Evolutionary conservation across 768 basidiomycete genomes (phyloP).

Genomic region (Amanita muscaria): DNA sequence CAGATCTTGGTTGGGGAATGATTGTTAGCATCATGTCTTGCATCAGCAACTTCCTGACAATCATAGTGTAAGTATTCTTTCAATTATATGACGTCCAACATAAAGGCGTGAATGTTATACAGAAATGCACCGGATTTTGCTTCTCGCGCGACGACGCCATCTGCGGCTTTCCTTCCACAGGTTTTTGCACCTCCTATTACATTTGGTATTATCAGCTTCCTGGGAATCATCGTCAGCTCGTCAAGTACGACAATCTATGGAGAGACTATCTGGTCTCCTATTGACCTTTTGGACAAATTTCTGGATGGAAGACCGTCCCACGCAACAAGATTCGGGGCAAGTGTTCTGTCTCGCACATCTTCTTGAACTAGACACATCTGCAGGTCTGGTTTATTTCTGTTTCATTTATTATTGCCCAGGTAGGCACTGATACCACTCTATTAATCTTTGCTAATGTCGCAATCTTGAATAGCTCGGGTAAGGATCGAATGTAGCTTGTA

Average conservation of each 20-base stretch:
- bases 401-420: slow-evolving; percentile 73
- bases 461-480: slow-evolving; percentile 7
- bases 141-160: slow-evolving; percentile 46
- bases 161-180: slow-evolving; percentile 57
- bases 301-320: slow-evolving; percentile 52
- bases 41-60: slow-evolving; percentile 71
- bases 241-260: slow-evolving; percentile 70
- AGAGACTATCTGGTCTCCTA: slow-evolving; percentile 70
- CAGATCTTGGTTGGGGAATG: slow-evolving; percentile 75
- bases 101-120: neutral
- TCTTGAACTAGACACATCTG: neutral
- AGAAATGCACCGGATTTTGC: slow-evolving; percentile 75
- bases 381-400: slow-evolving; percentile 73
- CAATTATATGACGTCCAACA: neutral
- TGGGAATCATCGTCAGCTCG: slow-evolving; percentile 72
- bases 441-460: neutral
- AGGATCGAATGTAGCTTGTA: neutral
- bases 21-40: slow-evolving; percentile 63
- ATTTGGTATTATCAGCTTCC: slow-evolving; percentile 32
- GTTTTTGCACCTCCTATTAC: slow-evolving; percentile 33
- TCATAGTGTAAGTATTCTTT: slow-evolving; percentile 44
- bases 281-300: slow-evolving; percentile 62
- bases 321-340: slow-evolving; percentile 59
- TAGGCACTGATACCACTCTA: slow-evolving; percentile 13
- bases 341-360: slow-evolving; percentile 5